Evolutionary conservation across 2,329 filamentous ascomycete genomes (phyloP).

Genomic region (Niveomyces coronatus): DNA sequence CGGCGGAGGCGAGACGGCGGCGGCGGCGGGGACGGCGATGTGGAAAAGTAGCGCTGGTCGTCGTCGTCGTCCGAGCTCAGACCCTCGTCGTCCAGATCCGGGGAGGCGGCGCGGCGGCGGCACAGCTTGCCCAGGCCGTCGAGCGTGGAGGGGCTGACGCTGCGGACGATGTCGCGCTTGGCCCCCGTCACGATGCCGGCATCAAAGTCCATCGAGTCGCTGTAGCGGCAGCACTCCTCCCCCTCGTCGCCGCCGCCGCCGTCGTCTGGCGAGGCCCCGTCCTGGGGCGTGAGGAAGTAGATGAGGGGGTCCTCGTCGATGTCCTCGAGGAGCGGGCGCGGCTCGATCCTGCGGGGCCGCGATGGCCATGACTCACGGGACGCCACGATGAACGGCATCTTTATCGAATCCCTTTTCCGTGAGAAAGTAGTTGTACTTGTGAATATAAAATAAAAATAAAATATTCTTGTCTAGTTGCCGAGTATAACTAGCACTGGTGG

Average conservation of each 20-base stretch:
- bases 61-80: slow-evolving; percentile 37
- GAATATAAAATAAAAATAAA: no score
- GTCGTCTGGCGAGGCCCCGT: slow-evolving; percentile 19
- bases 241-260: slow-evolving; percentile 29
- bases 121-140: slow-evolving; percentile 37
- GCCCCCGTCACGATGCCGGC: slow-evolving; percentile 45
- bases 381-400: no score
- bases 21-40: slow-evolving; percentile 28
- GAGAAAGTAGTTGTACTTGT: no score
- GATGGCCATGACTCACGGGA: no score
- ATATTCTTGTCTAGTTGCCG: no score
- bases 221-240: no score
- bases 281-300: slow-evolving; percentile 44
- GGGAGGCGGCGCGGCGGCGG: slow-evolving; percentile 20
- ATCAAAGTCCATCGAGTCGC: slow-evolving; percentile 44
- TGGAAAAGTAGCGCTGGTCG: slow-evolving; percentile 41
- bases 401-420: no score
- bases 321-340: slow-evolving; percentile 34
- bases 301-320: slow-evolving; percentile 44
- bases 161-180: slow-evolving; percentile 37
- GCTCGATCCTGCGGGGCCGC: slow-evolving; percentile 25
- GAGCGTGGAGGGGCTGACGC: slow-evolving; percentile 46
- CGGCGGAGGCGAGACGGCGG: slow-evolving; percentile 30
- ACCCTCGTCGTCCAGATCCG: slow-evolving; percentile 30
- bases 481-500: no score